Evolutionary conservation across 805 yeast species (phyloP).

Genomic region (Cyberlindnera bimundalis): DNA sequence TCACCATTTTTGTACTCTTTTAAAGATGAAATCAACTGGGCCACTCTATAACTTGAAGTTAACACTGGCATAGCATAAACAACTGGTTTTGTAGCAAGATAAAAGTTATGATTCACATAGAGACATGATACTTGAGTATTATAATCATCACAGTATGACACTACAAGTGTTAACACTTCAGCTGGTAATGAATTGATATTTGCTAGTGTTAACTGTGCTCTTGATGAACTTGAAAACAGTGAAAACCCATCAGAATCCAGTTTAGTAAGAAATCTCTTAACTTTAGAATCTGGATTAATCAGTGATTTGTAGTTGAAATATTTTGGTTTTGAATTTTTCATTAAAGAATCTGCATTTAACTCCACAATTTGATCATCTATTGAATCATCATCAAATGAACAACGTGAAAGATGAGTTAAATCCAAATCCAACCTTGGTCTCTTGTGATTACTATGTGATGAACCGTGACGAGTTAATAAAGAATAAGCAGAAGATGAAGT

Average conservation of each 20-base stretch:
- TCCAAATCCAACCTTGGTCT: not conserved
- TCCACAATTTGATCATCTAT: conserved; percentile 7
- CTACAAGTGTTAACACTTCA: conserved; percentile 30
- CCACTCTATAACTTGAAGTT: conserved; percentile 72
- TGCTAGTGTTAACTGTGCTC: conserved; percentile 9
- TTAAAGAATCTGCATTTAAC: conserved; percentile 1
- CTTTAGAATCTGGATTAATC: conserved; percentile 19
- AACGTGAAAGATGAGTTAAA: no score
- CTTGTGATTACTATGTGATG: conserved; percentile 3
- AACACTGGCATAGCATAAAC: conserved; percentile 55
- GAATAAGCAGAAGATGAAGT: not conserved
- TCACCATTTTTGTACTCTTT: conserved; percentile 55
- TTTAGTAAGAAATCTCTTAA: conserved; percentile 28
- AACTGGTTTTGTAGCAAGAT: conserved; percentile 47
- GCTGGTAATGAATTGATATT: conserved; percentile 31
- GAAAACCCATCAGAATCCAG: conserved; percentile 31
- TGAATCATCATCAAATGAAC: conserved; percentile 1
- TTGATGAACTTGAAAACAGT: conserved; percentile 28
- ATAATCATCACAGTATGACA: conserved; percentile 34
- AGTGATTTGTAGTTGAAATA: conserved; percentile 21
- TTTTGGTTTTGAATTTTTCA: not conserved
- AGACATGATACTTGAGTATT: conserved; percentile 42
- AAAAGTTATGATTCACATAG: conserved; percentile 48
- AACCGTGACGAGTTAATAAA: not conserved
- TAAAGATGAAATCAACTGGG: conserved; percentile 73